phyloP scores from a whole-genome alignment of 1,139 yeast species.

The Candida sp. region DNA sequence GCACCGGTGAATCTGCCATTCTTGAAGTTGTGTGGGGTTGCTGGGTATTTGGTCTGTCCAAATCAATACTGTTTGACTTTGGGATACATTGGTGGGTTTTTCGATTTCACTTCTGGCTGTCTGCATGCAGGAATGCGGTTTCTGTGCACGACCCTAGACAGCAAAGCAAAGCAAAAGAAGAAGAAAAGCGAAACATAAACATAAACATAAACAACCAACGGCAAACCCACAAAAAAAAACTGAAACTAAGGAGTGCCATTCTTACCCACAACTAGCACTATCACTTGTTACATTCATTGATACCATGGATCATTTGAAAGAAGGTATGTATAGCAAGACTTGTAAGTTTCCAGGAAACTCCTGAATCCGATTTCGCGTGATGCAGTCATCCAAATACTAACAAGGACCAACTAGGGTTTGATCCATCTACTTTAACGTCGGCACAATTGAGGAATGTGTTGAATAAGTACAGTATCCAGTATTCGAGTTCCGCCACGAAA shows the following conservation, averaged over 20 bases:
- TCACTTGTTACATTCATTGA: not conserved
- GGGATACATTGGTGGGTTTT: not conserved
- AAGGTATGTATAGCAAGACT: constrained; percentile 12
- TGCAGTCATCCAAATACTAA: constrained; percentile 8
- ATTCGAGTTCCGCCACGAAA: constrained; percentile 67
- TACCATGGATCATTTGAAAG: constrained; percentile 13
- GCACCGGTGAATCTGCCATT: constrained; percentile 26
- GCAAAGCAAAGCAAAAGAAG: not conserved
- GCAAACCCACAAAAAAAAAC: not conserved
- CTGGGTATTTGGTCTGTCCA: not conserved
- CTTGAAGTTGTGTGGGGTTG: not conserved
- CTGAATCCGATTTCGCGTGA: too few relatives aligned
- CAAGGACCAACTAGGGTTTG: constrained; percentile 48
- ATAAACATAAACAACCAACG: constrained; percentile 1
- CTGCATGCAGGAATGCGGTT: not conserved
- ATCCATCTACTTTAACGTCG: constrained; percentile 62
- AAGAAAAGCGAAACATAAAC: not conserved
- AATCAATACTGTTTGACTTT: not conserved
- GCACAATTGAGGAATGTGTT: constrained; percentile 69
- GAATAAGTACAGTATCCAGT: constrained; percentile 57
- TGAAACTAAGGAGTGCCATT: too few relatives aligned
- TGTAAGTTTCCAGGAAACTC: too few relatives aligned
- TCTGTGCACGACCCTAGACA: not conserved
- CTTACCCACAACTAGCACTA: too few relatives aligned
- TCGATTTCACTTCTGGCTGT: not conserved